Base-by-base conservation (phyloP, 306 rosid genomes). In the Biancaea sappan region DNA sequence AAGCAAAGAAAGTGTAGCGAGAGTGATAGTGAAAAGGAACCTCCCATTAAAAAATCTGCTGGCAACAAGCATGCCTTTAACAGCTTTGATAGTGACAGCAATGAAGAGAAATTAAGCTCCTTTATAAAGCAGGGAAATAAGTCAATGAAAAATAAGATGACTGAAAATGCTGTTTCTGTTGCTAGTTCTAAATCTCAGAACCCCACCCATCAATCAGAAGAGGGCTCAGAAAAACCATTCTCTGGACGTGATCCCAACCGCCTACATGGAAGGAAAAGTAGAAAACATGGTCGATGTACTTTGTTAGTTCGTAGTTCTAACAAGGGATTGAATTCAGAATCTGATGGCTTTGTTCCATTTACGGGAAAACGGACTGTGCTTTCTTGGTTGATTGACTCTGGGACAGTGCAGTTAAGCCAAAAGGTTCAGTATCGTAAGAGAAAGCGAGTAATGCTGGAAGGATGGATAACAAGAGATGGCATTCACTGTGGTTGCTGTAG, bases 391-490 rank as follows among this genome's bases (percentile, higher is more conserved):
- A n/a, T n/a, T n/a, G n/a, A n/a, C n/a, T n/a, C n/a, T n/a, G n/a
- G n/a, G n/a, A n/a, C n/a, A n/a, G n/a, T n/a, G n/a, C n/a, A n/a
- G n/a, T n/a, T n/a, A n/a, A n/a, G n/a, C 79, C 91, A 91, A 85
- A 93, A 91, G 84, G 97, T 93, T 73, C 96, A 90, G 72, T 93
- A 91, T 71, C 92, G 96, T 22, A 86, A 91, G 77, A 82, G 90
- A 79, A 94, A 91, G 32, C 80, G 83, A 44, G 94, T 86, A 61
- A 76, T 89, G 92, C 83, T 86, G 75, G 98, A 94, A 83, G 98
- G 98, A 31, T 94, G 98, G 98, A 86, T 94, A 81, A 91, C 97
- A 70, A 81, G 91, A 80, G 98, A 94, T 41, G 98, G 98, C 71
- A 88, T 91, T 85, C 98, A 94, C 43, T 94, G 97, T 54, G 92